A percentile compares a stretch with the other conserved stretches of the same genome.
Conservation (phyloP, 2,329 filamentous ascomycete genomes). For the Xylariales sp. region DNA sequence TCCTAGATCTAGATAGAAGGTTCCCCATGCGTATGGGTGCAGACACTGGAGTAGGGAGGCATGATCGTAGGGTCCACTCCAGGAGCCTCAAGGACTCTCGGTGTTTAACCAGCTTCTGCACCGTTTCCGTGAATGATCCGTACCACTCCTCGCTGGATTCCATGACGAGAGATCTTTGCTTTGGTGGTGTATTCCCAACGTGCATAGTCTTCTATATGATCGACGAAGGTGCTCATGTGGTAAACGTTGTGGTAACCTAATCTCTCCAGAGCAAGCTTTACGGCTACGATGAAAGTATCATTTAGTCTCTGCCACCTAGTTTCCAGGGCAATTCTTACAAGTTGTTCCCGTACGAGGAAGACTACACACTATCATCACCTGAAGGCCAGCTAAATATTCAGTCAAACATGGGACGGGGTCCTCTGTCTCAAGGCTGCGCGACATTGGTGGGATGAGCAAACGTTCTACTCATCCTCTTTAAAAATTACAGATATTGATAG, state of each 20-base stretch:
- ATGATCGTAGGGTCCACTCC: conserved; percentile 32
- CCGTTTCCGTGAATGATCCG: conserved; percentile 32
- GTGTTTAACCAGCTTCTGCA: conserved; percentile 33
- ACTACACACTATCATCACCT: conserved; percentile 35
- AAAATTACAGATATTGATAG: background rate
- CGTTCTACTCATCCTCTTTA: background rate
- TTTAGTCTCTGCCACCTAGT: background rate
- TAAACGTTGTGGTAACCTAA: conserved; percentile 34
- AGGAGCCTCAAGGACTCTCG: conserved; percentile 26
- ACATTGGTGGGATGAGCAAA: conserved; percentile 7
- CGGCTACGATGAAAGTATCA: conserved; percentile 20
- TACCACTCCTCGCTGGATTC: conserved; percentile 39
- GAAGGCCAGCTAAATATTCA: conserved; percentile 13
- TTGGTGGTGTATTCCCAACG: conserved; percentile 30
- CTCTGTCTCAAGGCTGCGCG: background rate
- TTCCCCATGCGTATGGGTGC: conserved; percentile 36
- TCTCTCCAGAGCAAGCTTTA: conserved; percentile 37
- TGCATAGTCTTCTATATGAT: conserved; percentile 28
- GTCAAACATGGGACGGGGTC: background rate
- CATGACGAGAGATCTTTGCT: conserved; percentile 26
- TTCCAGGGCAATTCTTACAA: conserved; percentile 21
- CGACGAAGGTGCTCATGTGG: conserved; percentile 37
- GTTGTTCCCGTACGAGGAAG: conserved; percentile 38
- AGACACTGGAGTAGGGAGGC: conserved; percentile 26
- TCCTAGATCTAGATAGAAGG: conserved; percentile 32